phyloP scores from a whole-genome alignment of 306 rosid genomes.

The Arachis stenosperma region DNA sequence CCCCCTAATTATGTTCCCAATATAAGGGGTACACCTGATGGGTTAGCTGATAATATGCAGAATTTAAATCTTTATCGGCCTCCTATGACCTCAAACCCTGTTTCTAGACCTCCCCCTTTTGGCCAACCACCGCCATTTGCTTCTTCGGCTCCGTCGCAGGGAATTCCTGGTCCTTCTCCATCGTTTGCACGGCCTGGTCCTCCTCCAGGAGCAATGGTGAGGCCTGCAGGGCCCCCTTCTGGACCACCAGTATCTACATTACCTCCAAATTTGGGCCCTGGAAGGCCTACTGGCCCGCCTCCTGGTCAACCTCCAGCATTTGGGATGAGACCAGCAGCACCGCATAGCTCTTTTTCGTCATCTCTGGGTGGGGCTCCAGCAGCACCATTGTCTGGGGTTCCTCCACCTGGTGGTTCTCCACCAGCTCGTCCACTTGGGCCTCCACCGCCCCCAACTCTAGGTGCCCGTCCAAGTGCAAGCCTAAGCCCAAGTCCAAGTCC shows the following conservation, averaged over 20 bases:
- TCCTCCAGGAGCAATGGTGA: constrained; percentile 54
- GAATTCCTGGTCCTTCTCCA: constrained; percentile 53
- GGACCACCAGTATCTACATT: constrained; percentile 55
- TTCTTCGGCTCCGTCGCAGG: constrained; percentile 53
- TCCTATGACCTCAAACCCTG: constrained; percentile 65
- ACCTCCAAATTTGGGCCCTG: constrained; percentile 46
- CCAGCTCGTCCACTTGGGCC: constrained; percentile 50
- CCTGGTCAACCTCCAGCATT: constrained; percentile 48
- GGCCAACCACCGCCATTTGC: constrained; percentile 66
- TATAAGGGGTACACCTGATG: constrained; percentile 51
- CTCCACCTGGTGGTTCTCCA: constrained; percentile 54
- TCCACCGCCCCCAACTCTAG: constrained; percentile 36
- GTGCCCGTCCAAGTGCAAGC: constrained; percentile 54
- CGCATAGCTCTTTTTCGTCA: constrained; percentile 53
- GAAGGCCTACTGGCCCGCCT: constrained; percentile 55
- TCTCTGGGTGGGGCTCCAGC: constrained; percentile 39
- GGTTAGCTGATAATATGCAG: constrained; percentile 60
- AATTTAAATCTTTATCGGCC: constrained; percentile 84
- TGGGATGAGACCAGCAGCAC: constrained; percentile 51
- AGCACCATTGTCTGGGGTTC: constrained; percentile 53
- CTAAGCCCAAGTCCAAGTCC: constrained; percentile 42
- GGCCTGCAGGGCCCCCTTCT: constrained; percentile 59
- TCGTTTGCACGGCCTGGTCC: constrained; percentile 78
- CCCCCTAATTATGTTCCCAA: constrained; percentile 74
- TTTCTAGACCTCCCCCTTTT: constrained; percentile 73